These are phyloP conservation scores for Pythium rishiriense DNA, from an alignment of 352 stramenopile species.

Conservation along the genomic window DNA sequence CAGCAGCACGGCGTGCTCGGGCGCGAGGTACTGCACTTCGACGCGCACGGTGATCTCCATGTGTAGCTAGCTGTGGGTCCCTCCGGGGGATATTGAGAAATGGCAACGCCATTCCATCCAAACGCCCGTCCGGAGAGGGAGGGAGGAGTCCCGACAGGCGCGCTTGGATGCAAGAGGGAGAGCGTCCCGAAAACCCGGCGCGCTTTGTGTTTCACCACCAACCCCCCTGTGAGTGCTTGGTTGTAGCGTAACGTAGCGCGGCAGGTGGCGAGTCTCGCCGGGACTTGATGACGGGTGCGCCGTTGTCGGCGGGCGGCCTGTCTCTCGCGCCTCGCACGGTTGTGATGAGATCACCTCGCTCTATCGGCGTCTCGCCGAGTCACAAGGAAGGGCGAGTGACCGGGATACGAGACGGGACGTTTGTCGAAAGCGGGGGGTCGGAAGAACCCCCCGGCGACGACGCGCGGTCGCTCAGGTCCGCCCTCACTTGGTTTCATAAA, in stretches of 20 bases:
- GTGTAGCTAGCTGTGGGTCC: constrained; percentile 9
- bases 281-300: constrained; percentile 23
- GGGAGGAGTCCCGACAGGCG: neutral
- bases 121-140: no score
- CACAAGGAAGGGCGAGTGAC: neutral
- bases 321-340: constrained; percentile 9
- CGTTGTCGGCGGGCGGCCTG: neutral
- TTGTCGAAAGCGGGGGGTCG: neutral
- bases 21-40: constrained; percentile 62
- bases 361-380: constrained; percentile 7
- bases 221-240: neutral
- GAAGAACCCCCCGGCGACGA: constrained; percentile 1
- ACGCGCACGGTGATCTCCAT: constrained; percentile 56
- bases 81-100: constrained; percentile 13
- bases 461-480: no score
- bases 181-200: no score
- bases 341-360: constrained; percentile 6
- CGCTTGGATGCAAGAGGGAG: neutral
- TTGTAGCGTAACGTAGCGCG: constrained; percentile 4
- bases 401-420: constrained; percentile 15
- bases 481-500: no score
- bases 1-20: constrained; percentile 37
- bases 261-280: constrained; percentile 17
- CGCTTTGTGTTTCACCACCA: no score
- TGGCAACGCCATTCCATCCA: neutral